Percentiles rank a stretch among this genome's conserved stretches.
phyloP scores from a whole-genome alignment of 345 rosid genomes.

The Citrus sinensis region DNA sequence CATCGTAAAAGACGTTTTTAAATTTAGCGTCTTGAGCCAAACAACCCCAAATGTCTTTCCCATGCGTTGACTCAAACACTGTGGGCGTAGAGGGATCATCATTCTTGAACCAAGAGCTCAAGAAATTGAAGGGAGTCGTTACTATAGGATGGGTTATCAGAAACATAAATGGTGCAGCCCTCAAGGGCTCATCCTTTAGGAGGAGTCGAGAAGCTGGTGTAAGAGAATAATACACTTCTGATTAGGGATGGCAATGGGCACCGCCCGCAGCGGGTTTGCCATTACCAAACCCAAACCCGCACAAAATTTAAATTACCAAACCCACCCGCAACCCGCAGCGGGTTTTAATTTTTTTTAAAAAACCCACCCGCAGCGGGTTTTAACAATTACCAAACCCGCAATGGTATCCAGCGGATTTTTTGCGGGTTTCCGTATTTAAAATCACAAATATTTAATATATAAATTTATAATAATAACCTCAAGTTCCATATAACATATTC shows the following conservation, averaged over 20 bases:
- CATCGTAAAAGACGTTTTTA: background rate
- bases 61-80: background rate
- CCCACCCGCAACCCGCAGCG: too few species aligned
- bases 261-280: too few species aligned
- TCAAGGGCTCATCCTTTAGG: background rate
- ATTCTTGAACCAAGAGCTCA: conserved; percentile 5
- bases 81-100: background rate
- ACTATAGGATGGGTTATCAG: background rate
- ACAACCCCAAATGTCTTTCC: background rate
- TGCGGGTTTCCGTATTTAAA: too few species aligned
- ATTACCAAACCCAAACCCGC: too few species aligned
- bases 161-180: background rate
- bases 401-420: too few species aligned
- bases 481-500: too few species aligned
- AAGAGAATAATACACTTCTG: background rate
- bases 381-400: too few species aligned
- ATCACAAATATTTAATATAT: too few species aligned
- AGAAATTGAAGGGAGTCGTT: background rate
- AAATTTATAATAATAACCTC: too few species aligned
- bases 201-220: conserved; percentile 1
- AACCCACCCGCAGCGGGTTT: too few species aligned
- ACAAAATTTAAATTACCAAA: too few species aligned
- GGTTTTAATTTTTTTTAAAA: too few species aligned
- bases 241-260: background rate
- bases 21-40: background rate